Evolutionary conservation across 2,329 filamentous ascomycete genomes (phyloP).

Genomic region (Aspergillus piperis): DNA sequence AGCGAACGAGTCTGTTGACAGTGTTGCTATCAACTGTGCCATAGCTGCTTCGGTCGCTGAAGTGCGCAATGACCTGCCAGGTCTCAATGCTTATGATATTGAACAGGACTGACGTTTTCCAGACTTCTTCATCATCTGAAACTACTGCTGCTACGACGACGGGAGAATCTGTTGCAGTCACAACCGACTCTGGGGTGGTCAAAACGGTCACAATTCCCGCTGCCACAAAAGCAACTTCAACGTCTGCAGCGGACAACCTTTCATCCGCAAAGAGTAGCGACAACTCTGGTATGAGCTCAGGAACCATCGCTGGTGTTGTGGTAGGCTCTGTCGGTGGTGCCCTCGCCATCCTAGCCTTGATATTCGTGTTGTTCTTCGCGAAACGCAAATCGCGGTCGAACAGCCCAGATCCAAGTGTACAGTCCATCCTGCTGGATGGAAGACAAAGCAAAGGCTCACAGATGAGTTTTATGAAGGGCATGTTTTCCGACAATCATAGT

Average conservation of each 20-base stretch:
- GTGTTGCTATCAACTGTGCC: neutral
- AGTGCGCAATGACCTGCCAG: neutral
- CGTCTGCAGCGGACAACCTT: conserved; percentile 16
- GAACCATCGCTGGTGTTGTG: conserved; percentile 48
- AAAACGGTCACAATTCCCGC: conserved; percentile 32
- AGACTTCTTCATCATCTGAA: conserved; percentile 13
- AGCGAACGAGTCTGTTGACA: neutral
- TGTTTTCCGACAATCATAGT: conserved; percentile 32
- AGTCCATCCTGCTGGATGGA: conserved; percentile 33
- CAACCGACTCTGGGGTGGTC: conserved; percentile 30
- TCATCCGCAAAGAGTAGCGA: conserved; percentile 10
- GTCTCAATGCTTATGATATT: neutral
- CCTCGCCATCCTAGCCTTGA: conserved; percentile 39
- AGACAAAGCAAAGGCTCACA: conserved; percentile 38
- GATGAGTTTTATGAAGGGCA: conserved; percentile 37
- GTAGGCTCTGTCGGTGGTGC: conserved; percentile 44
- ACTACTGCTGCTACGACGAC: conserved; percentile 18
- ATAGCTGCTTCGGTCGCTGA: neutral
- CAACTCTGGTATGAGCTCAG: conserved; percentile 37
- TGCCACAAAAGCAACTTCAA: conserved; percentile 17
- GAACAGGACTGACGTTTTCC: conserved; percentile 7
- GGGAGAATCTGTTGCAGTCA: conserved; percentile 13
- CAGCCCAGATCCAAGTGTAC: conserved; percentile 33
- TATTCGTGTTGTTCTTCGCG: conserved; percentile 42
- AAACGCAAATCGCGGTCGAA: conserved; percentile 36